A percentile compares a stretch with the other conserved stretches of the same genome.
These are phyloP conservation scores for Candida piceae DNA, from an alignment of 805 yeast genomes.

Conservation along the genomic window DNA sequence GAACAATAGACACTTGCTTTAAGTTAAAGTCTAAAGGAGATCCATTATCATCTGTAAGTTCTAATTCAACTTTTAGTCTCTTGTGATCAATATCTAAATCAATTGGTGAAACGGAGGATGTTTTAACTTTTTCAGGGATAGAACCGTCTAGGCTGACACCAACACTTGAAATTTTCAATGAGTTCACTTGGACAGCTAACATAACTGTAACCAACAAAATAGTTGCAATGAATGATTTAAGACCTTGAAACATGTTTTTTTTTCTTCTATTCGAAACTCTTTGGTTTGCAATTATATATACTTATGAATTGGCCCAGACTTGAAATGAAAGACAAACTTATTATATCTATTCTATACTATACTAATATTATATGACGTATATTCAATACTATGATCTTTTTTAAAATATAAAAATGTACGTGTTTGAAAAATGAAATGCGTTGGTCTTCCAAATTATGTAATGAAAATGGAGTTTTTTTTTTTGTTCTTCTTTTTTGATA, in stretches of 20 bases:
- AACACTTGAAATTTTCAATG: neutral
- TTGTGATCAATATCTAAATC: neutral
- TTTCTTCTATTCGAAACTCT: too few species aligned
- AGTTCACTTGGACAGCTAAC: neutral
- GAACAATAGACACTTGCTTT: constrained; percentile 21
- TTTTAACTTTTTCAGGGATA: neutral
- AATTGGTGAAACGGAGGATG: neutral
- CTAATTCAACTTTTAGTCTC: neutral
- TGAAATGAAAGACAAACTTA: neutral
- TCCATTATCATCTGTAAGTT: neutral
- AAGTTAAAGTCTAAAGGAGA: constrained; percentile 9
- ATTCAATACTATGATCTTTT: too few species aligned
- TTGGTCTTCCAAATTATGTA: neutral
- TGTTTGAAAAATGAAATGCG: neutral
- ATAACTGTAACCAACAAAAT: neutral
- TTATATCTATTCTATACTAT: too few species aligned
- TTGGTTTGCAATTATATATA: too few species aligned
- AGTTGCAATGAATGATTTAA: neutral
- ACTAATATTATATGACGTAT: too few species aligned
- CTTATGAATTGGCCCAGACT: neutral
- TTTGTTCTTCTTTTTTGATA: too few species aligned
- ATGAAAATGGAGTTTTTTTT: neutral
- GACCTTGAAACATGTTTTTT: neutral
- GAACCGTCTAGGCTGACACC: neutral
- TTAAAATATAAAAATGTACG: neutral